Evolutionary conservation across 2,329 filamentous ascomycete species (phyloP), one percentile per base, ranked within the genome.

Genomic region (Volutella citrinella): DNA sequence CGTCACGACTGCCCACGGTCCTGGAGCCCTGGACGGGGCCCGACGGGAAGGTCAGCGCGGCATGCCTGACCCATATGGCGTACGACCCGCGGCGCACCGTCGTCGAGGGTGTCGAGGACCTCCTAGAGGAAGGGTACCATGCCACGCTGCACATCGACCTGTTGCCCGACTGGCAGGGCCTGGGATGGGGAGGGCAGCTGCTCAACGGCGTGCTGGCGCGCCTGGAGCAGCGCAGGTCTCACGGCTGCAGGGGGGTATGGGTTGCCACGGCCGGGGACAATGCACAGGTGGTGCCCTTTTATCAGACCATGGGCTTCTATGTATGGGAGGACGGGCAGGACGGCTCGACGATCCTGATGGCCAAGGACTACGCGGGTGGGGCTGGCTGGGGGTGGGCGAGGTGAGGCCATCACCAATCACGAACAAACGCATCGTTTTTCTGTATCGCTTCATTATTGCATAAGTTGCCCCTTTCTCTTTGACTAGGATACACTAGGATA

Each of bases 111-210:
- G 64, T 61, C 39, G 54, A 50, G 39, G 59, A 57, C 27, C 21
- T 56, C 30, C 38, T 68, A 27, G 56, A 50, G 12, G 36, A 44
- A 15, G 45, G 23, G 30, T 69, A 61, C 43, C 49, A 59, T 38
- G 68, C 62, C 5, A 72, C 68, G 37, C 62, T 74, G 68, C 70
- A 74, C 51, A 69, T 74, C 32, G 66, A 74, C 41, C 39, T 74
- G 43, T 49, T 74, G 35, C 58, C 59, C 18, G 48, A 37, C 36
- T 67, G 50, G 45, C 67, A 70, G 56, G 58, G 60, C 0, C 39
- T 50, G 18, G 70, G 69, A 3, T 73, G 68, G 68, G 70, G 70
- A 5, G 49, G 59, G 36, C 53, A 53, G 55, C 34, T 68, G 55
- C 55, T 70, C 30, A 60, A 63, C 27, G 38, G 29, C 39, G 69